Conservation (phyloP, 2,329 filamentous ascomycete species). For the Venturia asperata region DNA sequence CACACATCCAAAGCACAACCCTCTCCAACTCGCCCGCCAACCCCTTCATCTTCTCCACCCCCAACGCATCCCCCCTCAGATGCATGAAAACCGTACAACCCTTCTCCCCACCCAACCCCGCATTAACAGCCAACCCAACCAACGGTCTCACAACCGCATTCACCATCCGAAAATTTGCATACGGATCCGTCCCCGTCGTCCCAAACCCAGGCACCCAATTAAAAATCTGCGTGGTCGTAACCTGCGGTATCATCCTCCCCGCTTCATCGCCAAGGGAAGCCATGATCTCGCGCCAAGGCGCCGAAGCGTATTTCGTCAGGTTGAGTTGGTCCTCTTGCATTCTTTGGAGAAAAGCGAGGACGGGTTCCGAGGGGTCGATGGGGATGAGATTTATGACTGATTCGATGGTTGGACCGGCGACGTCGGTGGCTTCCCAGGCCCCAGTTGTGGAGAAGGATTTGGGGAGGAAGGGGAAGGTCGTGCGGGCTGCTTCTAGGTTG, state of each 20-base stretch:
- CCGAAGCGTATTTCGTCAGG: not conserved
- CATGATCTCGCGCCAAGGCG: conserved; percentile 11
- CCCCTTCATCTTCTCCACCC: not conserved
- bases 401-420: conserved; percentile 9
- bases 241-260: not conserved
- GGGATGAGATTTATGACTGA: conserved; percentile 12
- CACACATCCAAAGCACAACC: not conserved
- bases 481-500: conserved; percentile 14
- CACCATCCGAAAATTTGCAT: not conserved
- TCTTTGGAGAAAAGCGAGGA: not conserved
- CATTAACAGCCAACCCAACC: conserved; percentile 6
- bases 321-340: not conserved
- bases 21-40: conserved; percentile 5
- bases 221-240: conserved; percentile 10
- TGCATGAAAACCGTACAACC: not conserved
- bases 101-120: conserved; percentile 3
- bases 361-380: not conserved
- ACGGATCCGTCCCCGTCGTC: conserved; percentile 9
- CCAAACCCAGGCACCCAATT: conserved; percentile 13
- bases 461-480: conserved; percentile 9
- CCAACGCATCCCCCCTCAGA: conserved; percentile 11
- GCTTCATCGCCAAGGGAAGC: not conserved
- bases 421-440: conserved; percentile 10
- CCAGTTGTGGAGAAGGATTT: not conserved
- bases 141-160: not conserved